Evolutionary conservation across 1,284 basidiomycete species (phyloP).

Genomic region (Naganishia liquefaciens): DNA sequence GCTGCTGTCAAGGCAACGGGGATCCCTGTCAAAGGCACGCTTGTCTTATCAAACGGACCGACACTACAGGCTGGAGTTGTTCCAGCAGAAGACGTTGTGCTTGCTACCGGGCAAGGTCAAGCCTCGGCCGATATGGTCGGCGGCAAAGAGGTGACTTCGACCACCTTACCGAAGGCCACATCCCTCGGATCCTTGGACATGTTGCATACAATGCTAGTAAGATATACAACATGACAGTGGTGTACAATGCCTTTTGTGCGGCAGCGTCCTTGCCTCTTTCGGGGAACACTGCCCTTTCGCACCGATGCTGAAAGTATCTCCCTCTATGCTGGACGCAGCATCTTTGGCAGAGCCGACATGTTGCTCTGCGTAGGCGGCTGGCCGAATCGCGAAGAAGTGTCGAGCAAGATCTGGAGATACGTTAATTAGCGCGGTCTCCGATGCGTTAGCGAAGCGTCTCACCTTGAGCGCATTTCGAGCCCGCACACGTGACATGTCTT

Average conservation of each 20-base stretch:
- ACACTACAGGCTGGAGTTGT: constrained; percentile 12
- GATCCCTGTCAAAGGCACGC: too few species aligned
- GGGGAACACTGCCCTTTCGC: too few species aligned
- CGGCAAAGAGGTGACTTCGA: too few species aligned
- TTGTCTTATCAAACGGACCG: not conserved
- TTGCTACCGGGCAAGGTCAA: not conserved
- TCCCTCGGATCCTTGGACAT: too few species aligned
- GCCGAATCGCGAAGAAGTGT: constrained; percentile 51
- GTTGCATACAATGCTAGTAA: not conserved
- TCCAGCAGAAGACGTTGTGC: constrained; percentile 17
- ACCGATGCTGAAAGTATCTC: too few species aligned
- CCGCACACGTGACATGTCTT: constrained; percentile 81
- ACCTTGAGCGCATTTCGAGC: constrained; percentile 83
- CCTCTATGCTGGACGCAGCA: constrained; percentile 14
- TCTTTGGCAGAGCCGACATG: constrained; percentile 29
- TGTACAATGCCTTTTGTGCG: not conserved
- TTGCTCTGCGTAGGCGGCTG: constrained; percentile 28
- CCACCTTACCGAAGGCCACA: too few species aligned
- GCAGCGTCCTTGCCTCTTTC: too few species aligned
- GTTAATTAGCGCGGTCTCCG: too few species aligned
- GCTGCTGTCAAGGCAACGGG: not conserved
- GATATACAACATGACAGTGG: constrained; percentile 6
- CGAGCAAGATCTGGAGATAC: constrained; percentile 47
- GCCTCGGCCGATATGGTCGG: not conserved
- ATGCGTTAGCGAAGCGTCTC: constrained; percentile 60